Base-by-base conservation (phyloP, 176 grass and related monocot species). In the Bothriochloa decipiens region DNA sequence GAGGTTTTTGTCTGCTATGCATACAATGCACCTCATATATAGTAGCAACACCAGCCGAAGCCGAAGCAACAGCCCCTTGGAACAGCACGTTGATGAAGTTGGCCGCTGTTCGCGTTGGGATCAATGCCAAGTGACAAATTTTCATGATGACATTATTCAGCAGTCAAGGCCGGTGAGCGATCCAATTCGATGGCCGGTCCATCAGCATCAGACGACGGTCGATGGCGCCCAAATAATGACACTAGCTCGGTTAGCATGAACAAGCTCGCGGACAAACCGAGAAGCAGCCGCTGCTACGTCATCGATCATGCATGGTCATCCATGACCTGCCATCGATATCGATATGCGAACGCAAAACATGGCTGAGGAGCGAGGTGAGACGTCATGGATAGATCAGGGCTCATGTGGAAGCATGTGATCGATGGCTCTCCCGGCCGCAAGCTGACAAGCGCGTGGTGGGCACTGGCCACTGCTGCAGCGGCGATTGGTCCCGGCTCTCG, bases 321-420 rank as follows among this genome's bases (percentile, higher is more conserved):
- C 43, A 41, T 41, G 22, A 27, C n/a, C 10, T 13, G 29, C 29
- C 29, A 32, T 27, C 60, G 11, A 20, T 53, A 2, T 12, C 60
- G 23, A 5, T 26, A 13, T 62, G 10, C 22, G 23, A 11, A 74
- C 29, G 23, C 65, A 67, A 35, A 67, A 2, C 5, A 60, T 12
- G 78, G 32, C 25, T 18, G 41, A 11, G 2, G 11, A 25, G 10
- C 10, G 47, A 5, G 81, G 81, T 72, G 45, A 83, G 22, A 70
- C 62, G 77, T 85, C 62, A 49, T 9, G 67, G n/a, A 23, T 27
- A 7, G 50, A 53, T 25, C 3, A 11, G 35, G 57, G 40, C 49
- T 72, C 66, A 82, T 86, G 88, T 82, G 72, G 50, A 11, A 4
- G 42, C 83, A 78, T 78, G 87, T 89, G 82, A 39, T 58, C 15